Conservation (phyloP, 495 filamentous ascomycete species). For the Xanthoparmelia taractica region DNA sequence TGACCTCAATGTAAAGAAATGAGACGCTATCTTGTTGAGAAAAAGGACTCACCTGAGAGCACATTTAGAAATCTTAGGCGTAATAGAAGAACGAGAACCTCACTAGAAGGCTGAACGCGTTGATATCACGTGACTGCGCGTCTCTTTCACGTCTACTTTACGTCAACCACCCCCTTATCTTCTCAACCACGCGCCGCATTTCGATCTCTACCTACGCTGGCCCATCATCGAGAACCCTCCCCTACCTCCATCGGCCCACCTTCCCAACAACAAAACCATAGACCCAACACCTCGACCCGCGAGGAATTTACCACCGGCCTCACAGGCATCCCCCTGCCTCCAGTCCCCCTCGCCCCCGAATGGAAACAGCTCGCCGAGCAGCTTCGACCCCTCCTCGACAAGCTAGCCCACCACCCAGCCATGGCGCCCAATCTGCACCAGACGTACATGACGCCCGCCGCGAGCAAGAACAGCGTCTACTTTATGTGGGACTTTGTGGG, state of each 20-base stretch:
- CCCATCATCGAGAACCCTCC: not conserved
- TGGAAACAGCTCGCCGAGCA: slow-evolving; percentile 18
- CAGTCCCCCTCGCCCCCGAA: slow-evolving; percentile 12
- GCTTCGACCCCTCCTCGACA: slow-evolving; percentile 23
- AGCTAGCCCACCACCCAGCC: slow-evolving; percentile 31
- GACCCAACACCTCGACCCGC: slow-evolving; percentile 25
- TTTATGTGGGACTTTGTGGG: slow-evolving; percentile 36
- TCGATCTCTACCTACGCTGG: not conserved
- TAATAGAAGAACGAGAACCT: too few species aligned
- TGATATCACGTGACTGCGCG: not conserved
- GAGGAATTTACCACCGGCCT: slow-evolving; percentile 22
- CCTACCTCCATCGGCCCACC: not conserved
- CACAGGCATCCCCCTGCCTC: not conserved
- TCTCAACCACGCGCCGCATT: not conserved
- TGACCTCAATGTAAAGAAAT: too few species aligned
- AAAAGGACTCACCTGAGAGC: too few species aligned
- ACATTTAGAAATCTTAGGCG: too few species aligned
- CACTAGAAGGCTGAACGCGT: too few species aligned
- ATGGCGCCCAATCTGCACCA: slow-evolving; percentile 33
- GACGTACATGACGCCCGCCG: slow-evolving; percentile 32
- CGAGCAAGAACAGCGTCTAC: slow-evolving; percentile 32
- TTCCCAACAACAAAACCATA: slow-evolving; percentile 12
- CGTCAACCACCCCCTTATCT: not conserved
- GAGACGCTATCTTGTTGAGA: too few species aligned
- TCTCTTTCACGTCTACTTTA: not conserved